Evolutionary conservation across 1,139 yeast species (phyloP), one percentile per base, ranked within the genome.

Genomic region (Candida mesenterica): DNA sequence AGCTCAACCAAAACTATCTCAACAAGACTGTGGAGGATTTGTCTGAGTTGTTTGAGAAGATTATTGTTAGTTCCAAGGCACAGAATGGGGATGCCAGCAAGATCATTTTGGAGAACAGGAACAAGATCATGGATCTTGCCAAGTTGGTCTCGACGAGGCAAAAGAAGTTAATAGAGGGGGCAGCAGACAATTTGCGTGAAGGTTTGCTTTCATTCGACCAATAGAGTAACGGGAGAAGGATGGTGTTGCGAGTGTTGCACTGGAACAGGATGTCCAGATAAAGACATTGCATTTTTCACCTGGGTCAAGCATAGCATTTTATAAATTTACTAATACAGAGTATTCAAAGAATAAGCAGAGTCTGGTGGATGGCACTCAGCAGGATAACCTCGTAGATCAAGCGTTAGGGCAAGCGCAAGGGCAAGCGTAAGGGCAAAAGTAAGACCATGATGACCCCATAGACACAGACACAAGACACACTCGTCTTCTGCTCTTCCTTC

Each of bases 1-100:
- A 88, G 49, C 79, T 76, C 38, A 80, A 80, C 50, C 96, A 89
- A 56, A 79, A 75, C 40, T 77, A 78, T 37, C 64, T 92, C 33
- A 82, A 82, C 37, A 66, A 73, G 43, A 80, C 89, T 1, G 92
- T 89, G 4, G 98, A 92, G 57, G 81, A 77, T 39, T 65, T 92
- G 28, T 83, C 95, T 2, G 80, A 79, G 49, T 62, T 89, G 14
- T 81, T 89, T 53, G 84, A 78, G 51, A 57, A 57, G 32, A 72
- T 80, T 37, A 45, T 46, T 23, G 36, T 40, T 12, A 74, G 75
- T 38, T 65, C 68, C 29, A 74, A 77, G n/a, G 61, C 65, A 32
- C 60, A 63, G 18, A 46, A 48, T n/a, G 38, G 46, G 8, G 46
- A 41, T 23, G 55, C 55, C 30, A 59, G 62, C 13, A 53, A 50